These are phyloP conservation scores for Alternaria sp. DNA, from an alignment of 2,329 filamentous ascomycete species.

Conservation along the genomic window DNA sequence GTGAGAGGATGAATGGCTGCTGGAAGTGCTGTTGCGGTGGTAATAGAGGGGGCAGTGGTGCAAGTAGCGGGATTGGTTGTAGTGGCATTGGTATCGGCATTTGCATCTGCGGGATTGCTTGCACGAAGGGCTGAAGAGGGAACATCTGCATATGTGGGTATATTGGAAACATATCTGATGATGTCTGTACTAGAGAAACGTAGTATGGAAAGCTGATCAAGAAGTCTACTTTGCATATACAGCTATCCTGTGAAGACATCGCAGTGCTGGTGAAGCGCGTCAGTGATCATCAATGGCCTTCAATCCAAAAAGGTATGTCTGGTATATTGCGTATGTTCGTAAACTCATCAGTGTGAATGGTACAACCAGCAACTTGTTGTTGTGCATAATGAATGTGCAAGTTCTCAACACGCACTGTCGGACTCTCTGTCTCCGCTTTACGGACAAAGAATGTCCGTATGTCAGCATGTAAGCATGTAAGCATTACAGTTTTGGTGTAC, in stretches of 20 bases:
- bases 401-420: neutral
- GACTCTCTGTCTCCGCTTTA: neutral
- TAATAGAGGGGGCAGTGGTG: neutral
- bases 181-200: neutral
- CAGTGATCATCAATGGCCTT: neutral
- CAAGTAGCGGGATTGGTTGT: neutral
- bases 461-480: neutral
- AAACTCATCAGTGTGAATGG: neutral
- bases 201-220: neutral
- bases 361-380: neutral
- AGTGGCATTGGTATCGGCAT: neutral
- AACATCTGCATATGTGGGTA: neutral
- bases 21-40: neutral
- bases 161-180: neutral
- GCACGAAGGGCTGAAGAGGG: neutral
- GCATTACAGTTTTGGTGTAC: neutral
- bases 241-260: neutral
- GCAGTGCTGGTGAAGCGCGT: neutral
- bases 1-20: neutral
- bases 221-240: neutral
- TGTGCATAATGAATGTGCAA: neutral
- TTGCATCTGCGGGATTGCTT: neutral
- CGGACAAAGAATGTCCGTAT: neutral
- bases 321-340: neutral
- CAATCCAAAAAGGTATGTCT: neutral